Evolutionary conservation across 352 stramenopile genomes (phyloP).

Genomic region (Globisporangium parvum): DNA sequence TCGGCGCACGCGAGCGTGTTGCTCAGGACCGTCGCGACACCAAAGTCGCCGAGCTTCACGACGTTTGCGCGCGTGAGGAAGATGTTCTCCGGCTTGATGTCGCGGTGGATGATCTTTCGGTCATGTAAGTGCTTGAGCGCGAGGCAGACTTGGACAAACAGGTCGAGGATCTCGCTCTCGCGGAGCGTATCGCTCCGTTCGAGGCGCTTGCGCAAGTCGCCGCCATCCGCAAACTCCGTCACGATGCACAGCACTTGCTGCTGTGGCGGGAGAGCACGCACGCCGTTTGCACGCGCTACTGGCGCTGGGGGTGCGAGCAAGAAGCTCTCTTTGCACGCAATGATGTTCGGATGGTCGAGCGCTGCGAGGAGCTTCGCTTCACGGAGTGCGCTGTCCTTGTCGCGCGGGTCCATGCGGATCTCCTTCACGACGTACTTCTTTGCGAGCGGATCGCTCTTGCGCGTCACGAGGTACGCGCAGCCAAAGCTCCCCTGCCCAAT

Average conservation of each 20-base stretch:
- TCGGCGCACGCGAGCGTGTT: conserved; percentile 67
- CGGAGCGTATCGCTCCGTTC: conserved; percentile 20
- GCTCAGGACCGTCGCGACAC: conserved; percentile 67
- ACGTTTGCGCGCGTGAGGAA: conserved; percentile 64
- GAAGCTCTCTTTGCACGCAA: conserved; percentile 77
- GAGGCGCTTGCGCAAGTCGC: conserved; percentile 59
- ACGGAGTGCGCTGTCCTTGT: conserved; percentile 44
- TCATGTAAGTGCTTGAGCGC: conserved; percentile 77
- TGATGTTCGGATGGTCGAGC: conserved; percentile 82
- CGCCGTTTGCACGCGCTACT: conserved; percentile 5
- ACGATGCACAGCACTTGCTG: conserved; percentile 71
- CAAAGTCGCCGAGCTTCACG: conserved; percentile 77
- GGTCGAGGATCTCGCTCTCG: conserved; percentile 40
- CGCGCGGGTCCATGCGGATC: conserved; percentile 61
- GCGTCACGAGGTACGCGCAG: conserved; percentile 50
- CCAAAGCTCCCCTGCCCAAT: conserved; percentile 76
- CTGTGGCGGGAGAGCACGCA: background rate
- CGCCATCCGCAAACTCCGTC: conserved; percentile 77
- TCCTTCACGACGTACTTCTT: conserved; percentile 73
- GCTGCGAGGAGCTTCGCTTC: conserved; percentile 65
- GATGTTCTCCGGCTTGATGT: conserved; percentile 86
- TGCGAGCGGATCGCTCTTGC: conserved; percentile 25
- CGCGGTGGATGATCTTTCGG: conserved; percentile 82
- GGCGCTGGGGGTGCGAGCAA: conserved; percentile 17
- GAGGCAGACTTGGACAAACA: conserved; percentile 70